phyloP scores from a whole-genome alignment of 1,284 basidiomycete genomes.

The Flammula alnicola region DNA sequence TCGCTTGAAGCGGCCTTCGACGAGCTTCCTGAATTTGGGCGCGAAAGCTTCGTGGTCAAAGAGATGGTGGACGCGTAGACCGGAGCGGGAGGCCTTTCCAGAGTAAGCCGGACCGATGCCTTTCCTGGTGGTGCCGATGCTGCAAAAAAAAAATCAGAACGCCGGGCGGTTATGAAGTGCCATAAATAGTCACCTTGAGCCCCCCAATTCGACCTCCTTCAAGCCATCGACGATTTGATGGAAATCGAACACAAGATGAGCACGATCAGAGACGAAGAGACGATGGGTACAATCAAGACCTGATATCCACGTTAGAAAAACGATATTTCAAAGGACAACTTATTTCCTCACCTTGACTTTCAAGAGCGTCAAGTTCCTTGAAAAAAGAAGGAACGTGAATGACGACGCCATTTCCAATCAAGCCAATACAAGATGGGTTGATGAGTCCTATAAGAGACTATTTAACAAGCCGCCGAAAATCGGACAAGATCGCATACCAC shows the following conservation, averaged over 20 bases:
- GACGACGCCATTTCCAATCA: constrained; percentile 95
- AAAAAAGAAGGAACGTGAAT: constrained; percentile 97
- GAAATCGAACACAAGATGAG: constrained; percentile 98
- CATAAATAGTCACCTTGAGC: constrained; percentile 63
- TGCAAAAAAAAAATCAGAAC: constrained; percentile 31
- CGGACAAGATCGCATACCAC: constrained; percentile 60
- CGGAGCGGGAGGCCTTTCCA: constrained; percentile 95
- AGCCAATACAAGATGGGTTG: constrained; percentile 85
- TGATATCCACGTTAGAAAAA: too few relatives aligned
- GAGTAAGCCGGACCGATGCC: constrained; percentile 99
- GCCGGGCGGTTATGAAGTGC: background rate
- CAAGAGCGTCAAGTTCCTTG: constrained; percentile 86
- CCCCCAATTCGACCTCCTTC: constrained; percentile 97
- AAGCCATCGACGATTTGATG: constrained; percentile 99
- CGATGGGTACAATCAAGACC: constrained; percentile 87
- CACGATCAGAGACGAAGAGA: constrained; percentile 93
- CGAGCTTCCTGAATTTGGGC: constrained; percentile 91
- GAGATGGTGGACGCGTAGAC: constrained; percentile 94
- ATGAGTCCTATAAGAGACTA: constrained; percentile 69
- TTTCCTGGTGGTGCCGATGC: constrained; percentile 97
- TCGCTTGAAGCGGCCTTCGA: constrained; percentile 97
- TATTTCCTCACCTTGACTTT: too few relatives aligned
- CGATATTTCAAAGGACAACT: too few relatives aligned
- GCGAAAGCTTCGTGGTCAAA: constrained; percentile 93
- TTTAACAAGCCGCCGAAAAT: constrained; percentile 11